Conservation (phyloP, 2,329 filamentous ascomycete species). For the Xylariales sp. region DNA sequence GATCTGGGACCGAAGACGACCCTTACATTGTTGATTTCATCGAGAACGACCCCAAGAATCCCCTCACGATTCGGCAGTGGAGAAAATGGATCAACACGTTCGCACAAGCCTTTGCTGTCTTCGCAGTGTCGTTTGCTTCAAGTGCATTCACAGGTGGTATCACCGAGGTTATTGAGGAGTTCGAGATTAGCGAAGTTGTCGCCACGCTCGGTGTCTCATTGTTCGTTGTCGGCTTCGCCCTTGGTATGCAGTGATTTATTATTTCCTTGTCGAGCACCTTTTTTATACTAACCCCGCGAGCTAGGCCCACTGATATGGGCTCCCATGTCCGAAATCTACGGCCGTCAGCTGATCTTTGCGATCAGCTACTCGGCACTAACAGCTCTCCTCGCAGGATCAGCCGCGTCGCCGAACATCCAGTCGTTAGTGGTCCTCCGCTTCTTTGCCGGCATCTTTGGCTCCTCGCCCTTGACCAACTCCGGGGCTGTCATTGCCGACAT, state of each 20-base stretch:
- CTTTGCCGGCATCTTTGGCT: slow-evolving; percentile 50
- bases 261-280: too few relatives aligned
- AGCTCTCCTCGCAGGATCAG: slow-evolving; percentile 50
- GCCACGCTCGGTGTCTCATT: slow-evolving; percentile 49
- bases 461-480: slow-evolving; percentile 47
- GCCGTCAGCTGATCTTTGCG: slow-evolving; percentile 46
- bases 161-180: slow-evolving; percentile 47
- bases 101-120: slow-evolving; percentile 60
- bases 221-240: slow-evolving; percentile 52
- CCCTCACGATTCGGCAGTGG: slow-evolving; percentile 49
- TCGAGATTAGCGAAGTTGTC: slow-evolving; percentile 43
- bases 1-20: slow-evolving; percentile 60
- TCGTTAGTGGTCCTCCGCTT: slow-evolving; percentile 58
- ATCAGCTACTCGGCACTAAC: slow-evolving; percentile 46
- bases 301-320: too few relatives aligned
- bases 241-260: too few relatives aligned
- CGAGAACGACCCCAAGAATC: slow-evolving; percentile 62
- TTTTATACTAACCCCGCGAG: too few relatives aligned
- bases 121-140: slow-evolving; percentile 66
- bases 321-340: too few relatives aligned
- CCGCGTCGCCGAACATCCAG: slow-evolving; percentile 44
- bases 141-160: slow-evolving; percentile 62
- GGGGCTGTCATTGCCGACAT: slow-evolving; percentile 51
- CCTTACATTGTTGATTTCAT: slow-evolving; percentile 68
- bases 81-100: slow-evolving; percentile 65